Base-by-base conservation (phyloP, 495 filamentous ascomycete genomes). In the Aspergillus ostianus region DNA sequence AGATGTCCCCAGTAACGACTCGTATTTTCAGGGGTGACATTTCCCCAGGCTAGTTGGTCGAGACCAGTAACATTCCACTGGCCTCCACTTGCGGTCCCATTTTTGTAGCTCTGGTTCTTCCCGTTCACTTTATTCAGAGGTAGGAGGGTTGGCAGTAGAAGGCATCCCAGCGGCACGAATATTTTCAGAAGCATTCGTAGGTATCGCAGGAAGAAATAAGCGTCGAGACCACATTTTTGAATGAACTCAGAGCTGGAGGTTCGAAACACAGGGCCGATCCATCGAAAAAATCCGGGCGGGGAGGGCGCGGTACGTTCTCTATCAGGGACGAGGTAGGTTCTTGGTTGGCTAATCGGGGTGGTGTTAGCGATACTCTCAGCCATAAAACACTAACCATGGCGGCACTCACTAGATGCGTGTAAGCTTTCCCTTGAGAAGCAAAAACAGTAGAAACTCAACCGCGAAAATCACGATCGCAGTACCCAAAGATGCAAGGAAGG, bases 191-290 rank as follows among this genome's bases (percentile, higher is more conserved):
- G 84, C 71, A 96, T 94, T 56, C 93, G 90, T 17, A 98, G 81
- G 70, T 96, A 98, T 55, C 95, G 90, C 1, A 98, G 81, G 76
- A 98, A 98, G 74, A 98, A 96, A 78, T 97, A 98, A 66, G 95
- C 93, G 73, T 98, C 94, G 45, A 98, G 83, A 6, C 94, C 94
- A 71, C 91, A 96, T 73, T 96, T 97, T 45, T 90, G 87, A 60
- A 97, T 94, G 68, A 97, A 88, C 62, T 96, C 91, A n/a, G 89
- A 80, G 72, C 92, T 88, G 50, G 84, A 82, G 56, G 91, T 91
- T 67, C 81, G 85, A 73, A 94, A 90, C 36, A 96, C 82, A 26
- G 87, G 81, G 23, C 73, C 72, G 45, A 93, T 70, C 83, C 92
- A 88, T 58, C 77, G 80, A 65, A 86, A 86, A n/a, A 88, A 78